Percentiles rank a stretch among this genome's conserved stretches.
These are phyloP conservation scores for Begonia masoniana DNA, from an alignment of 306 rosid species.

Conservation along the genomic window DNA sequence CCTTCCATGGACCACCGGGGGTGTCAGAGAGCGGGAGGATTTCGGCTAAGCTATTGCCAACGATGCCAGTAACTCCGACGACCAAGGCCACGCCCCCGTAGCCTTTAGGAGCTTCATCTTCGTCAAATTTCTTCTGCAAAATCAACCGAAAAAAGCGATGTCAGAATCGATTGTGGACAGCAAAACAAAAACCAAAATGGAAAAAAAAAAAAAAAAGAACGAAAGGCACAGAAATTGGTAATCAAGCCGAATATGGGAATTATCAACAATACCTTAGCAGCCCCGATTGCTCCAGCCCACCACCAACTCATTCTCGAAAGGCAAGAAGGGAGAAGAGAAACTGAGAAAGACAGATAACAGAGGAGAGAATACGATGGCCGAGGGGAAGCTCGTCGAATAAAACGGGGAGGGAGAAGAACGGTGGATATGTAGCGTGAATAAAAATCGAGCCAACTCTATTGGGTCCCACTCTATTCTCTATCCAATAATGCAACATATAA, in stretches of 20 bases:
- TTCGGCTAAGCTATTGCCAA: constrained; percentile 75
- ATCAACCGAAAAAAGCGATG: neutral
- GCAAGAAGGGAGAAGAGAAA: neutral
- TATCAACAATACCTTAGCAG: constrained; percentile 19
- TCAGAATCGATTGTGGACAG: too few species aligned
- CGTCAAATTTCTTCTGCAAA: constrained; percentile 42
- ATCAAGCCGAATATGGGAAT: neutral
- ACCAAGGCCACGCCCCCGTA: constrained; percentile 38
- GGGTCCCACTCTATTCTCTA: too few species aligned
- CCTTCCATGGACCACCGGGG: too few species aligned
- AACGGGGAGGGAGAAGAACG: too few species aligned
- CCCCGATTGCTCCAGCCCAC: constrained; percentile 58
- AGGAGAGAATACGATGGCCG: neutral
- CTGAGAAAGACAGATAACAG: neutral
- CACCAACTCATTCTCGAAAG: constrained; percentile 41
- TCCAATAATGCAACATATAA: too few species aligned
- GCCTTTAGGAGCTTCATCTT: constrained; percentile 32
- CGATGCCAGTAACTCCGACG: constrained; percentile 63
- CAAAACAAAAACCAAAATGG: too few species aligned
- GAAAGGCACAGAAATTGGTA: neutral
- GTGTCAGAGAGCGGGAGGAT: constrained; percentile 50
- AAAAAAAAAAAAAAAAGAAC: neutral
- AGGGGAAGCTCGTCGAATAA: neutral
- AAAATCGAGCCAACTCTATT: too few species aligned
- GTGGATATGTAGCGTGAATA: too few species aligned